Percentiles rank a stretch among this genome's conserved stretches.
phyloP scores from a whole-genome alignment of 805 yeast genomes.

The Starmerella lactis-condensi region DNA sequence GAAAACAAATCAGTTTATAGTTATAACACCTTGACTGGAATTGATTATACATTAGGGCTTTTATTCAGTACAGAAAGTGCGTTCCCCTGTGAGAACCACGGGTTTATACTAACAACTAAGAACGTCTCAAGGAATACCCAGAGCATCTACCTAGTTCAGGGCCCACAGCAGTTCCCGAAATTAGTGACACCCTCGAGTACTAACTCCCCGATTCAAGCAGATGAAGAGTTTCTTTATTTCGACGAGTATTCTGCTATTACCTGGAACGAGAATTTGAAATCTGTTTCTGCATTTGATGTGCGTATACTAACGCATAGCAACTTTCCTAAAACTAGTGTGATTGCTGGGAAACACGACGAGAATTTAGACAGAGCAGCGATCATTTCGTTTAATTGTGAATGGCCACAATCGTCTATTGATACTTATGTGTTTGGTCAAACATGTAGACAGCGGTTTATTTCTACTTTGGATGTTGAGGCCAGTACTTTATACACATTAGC shows the following conservation, averaged over 20 bases:
- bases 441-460: too few relatives aligned
- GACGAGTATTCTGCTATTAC: conserved; percentile 3
- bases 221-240: conserved; percentile 6
- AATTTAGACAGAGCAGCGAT: conserved; percentile 7
- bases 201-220: conserved; percentile 6
- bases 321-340: background rate
- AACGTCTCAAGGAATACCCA: background rate
- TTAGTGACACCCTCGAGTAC: conserved; percentile 8
- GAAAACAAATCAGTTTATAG: conserved; percentile 9
- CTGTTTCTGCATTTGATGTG: conserved; percentile 2
- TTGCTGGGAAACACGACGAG: too few relatives aligned
- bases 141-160: conserved; percentile 3
- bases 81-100: conserved; percentile 5
- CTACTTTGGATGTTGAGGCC: conserved; percentile 5
- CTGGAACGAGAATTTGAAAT: conserved; percentile 1
- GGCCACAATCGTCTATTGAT: conserved; percentile 5
- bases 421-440: too few relatives aligned
- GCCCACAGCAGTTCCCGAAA: conserved; percentile 9
- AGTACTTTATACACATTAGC: conserved; percentile 2
- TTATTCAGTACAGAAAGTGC: conserved; percentile 3
- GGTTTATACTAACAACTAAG: conserved; percentile 6
- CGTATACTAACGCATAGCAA: conserved; percentile 1
- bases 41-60: conserved; percentile 5
- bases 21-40: conserved; percentile 6
- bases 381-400: conserved; percentile 5